Conservation (phyloP, 805 yeast genomes). For the Pichia occidentalis region DNA sequence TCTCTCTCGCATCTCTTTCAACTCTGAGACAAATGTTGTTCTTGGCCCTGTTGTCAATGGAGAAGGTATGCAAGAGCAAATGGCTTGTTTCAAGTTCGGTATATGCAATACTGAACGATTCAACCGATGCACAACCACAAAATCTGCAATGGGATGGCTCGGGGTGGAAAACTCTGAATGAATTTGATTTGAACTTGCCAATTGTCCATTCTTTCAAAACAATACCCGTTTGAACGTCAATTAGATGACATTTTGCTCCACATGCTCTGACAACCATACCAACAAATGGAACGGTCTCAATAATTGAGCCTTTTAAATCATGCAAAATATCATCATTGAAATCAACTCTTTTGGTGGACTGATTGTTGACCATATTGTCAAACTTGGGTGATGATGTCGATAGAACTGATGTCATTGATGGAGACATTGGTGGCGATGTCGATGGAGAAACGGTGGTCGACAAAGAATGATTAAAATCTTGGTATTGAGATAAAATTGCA, state of each 20-base stretch:
- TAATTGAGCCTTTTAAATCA: constrained; percentile 21
- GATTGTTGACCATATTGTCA: not conserved
- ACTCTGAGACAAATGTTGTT: constrained; percentile 79
- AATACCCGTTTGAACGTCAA: constrained; percentile 76
- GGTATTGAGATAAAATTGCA: constrained; percentile 26
- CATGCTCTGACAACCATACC: constrained; percentile 66
- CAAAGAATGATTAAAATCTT: constrained; percentile 5
- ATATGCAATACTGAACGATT: constrained; percentile 66
- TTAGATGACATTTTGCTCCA: constrained; percentile 51
- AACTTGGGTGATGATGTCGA: constrained; percentile 13
- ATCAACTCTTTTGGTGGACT: constrained; percentile 3
- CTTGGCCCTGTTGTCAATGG: constrained; percentile 67
- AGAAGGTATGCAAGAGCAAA: constrained; percentile 66
- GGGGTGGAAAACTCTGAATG: constrained; percentile 68
- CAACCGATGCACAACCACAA: constrained; percentile 83
- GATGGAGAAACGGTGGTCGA: too few relatives aligned
- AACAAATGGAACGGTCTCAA: constrained; percentile 59
- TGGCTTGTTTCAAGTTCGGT: constrained; percentile 51
- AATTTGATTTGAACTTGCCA: constrained; percentile 52
- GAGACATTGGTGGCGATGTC: not conserved
- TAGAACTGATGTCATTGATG: not conserved
- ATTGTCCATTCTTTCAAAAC: constrained; percentile 55
- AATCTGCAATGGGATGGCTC: constrained; percentile 85
- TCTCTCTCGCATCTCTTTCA: constrained; percentile 89
- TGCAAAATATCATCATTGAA: constrained; percentile 15